Evolutionary conservation across 148 eudicot species (phyloP).

Genomic region (Silene latifolia): DNA sequence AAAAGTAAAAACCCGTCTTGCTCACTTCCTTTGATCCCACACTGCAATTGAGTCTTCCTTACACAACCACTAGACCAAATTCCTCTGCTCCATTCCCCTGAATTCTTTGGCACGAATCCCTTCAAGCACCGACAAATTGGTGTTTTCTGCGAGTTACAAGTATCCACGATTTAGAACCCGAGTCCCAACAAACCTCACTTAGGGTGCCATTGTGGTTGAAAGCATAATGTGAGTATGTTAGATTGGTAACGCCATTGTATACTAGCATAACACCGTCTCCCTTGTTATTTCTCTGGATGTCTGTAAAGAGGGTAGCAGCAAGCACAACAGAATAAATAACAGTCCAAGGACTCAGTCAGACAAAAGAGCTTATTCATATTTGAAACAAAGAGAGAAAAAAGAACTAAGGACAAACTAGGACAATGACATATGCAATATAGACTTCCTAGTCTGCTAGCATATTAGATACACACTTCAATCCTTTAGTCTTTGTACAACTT

Average conservation of each 20-base stretch:
- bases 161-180: background rate
- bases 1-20: conserved; percentile 36
- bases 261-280: background rate
- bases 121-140: conserved; percentile 46
- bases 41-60: conserved; percentile 32
- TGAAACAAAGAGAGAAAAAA: too few relatives aligned
- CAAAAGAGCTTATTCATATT: too few relatives aligned
- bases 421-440: too few relatives aligned
- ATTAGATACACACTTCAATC: too few relatives aligned
- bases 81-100: conserved; percentile 38
- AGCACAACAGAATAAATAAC: too few relatives aligned
- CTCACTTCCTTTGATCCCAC: conserved; percentile 21
- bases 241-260: background rate
- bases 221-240: background rate
- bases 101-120: conserved; percentile 42
- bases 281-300: too few relatives aligned
- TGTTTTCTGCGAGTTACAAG: conserved; percentile 33
- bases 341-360: too few relatives aligned
- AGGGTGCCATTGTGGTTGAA: conserved; percentile 21
- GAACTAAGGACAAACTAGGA: too few relatives aligned
- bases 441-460: too few relatives aligned
- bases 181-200: conserved; percentile 12
- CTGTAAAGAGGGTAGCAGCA: too few relatives aligned
- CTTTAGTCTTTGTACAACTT: too few relatives aligned
- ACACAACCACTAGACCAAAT: conserved; percentile 1